Percentiles rank a stretch among this genome's conserved stretches.
Evolutionary conservation across 1,139 yeast genomes (phyloP).

Genomic region (Eremothecium sinecaudum): DNA sequence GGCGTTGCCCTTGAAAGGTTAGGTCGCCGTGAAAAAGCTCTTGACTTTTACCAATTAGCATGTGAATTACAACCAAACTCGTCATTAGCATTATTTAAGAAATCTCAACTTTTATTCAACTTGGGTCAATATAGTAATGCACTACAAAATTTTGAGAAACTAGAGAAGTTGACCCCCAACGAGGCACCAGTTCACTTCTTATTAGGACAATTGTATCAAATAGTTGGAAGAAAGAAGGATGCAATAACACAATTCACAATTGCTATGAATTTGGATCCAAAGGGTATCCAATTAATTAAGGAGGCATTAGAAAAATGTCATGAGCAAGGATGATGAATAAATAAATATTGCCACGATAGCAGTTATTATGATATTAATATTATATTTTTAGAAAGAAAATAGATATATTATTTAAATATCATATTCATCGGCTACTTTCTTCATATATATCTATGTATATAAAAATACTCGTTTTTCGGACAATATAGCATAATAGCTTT

Average conservation of each 20-base stretch:
- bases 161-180: constrained; percentile 76
- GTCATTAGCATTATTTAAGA: constrained; percentile 80
- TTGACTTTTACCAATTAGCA: constrained; percentile 77
- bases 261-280: constrained; percentile 88
- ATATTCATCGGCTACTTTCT: constrained; percentile 1
- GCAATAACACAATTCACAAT: constrained; percentile 84
- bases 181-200: constrained; percentile 90
- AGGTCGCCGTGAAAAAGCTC: constrained; percentile 60
- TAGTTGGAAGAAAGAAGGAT: constrained; percentile 59
- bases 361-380: constrained; percentile 2
- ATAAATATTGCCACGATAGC: background rate
- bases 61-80: constrained; percentile 75
- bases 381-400: constrained; percentile 2
- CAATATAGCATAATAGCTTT: too few species aligned
- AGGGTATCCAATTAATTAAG: constrained; percentile 77
- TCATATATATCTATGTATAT: constrained; percentile 1
- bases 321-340: constrained; percentile 18
- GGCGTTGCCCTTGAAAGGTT: constrained; percentile 87
- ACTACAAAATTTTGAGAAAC: constrained; percentile 58
- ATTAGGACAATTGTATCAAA: constrained; percentile 77
- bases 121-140: constrained; percentile 68
- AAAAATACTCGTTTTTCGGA: too few species aligned
- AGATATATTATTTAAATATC: constrained; percentile 2
- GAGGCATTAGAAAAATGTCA: constrained; percentile 61
- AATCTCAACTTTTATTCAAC: constrained; percentile 71